Evolutionary conservation across 2,329 filamentous ascomycete genomes (phyloP).

Genomic region (Leptographium lundbergii): DNA sequence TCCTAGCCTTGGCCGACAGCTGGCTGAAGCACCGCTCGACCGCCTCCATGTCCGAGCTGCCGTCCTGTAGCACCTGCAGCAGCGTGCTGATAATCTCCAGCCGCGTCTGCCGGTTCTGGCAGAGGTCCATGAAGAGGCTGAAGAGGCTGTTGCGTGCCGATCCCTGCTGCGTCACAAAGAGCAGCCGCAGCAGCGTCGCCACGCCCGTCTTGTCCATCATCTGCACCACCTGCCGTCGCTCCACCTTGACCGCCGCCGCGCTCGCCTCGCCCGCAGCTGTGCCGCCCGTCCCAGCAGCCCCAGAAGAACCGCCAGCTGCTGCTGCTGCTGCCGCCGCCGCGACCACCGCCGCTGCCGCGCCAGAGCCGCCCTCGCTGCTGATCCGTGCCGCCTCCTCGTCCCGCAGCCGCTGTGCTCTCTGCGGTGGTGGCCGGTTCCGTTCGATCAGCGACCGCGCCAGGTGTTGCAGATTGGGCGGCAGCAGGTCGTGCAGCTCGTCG

Average conservation of each 20-base stretch:
- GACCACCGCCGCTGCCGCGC: background rate
- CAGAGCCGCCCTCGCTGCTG: background rate
- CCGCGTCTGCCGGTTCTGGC: slow-evolving; percentile 91
- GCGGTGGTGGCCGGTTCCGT: slow-evolving; percentile 18
- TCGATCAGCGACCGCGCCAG: slow-evolving; percentile 64
- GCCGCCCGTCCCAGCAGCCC: background rate
- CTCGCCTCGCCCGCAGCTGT: background rate
- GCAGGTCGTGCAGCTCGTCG: slow-evolving; percentile 68
- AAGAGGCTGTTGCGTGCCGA: slow-evolving; percentile 76
- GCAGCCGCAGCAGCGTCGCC: slow-evolving; percentile 89
- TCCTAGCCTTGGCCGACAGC: slow-evolving; percentile 80
- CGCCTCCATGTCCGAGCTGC: slow-evolving; percentile 81
- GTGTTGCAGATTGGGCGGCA: slow-evolving; percentile 75
- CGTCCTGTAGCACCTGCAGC: slow-evolving; percentile 88
- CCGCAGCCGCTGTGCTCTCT: slow-evolving; percentile 18
- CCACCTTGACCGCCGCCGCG: slow-evolving; percentile 16
- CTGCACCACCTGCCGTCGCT: slow-evolving; percentile 75
- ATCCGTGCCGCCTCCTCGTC: slow-evolving; percentile 10
- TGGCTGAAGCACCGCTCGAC: slow-evolving; percentile 94
- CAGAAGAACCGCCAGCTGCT: background rate
- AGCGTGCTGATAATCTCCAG: slow-evolving; percentile 88
- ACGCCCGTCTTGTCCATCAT: slow-evolving; percentile 95
- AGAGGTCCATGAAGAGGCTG: slow-evolving; percentile 79
- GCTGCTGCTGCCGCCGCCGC: background rate
- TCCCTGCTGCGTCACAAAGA: slow-evolving; percentile 91